Conservation (phyloP, 768 basidiomycete genomes). For the Paxillus involutus region DNA sequence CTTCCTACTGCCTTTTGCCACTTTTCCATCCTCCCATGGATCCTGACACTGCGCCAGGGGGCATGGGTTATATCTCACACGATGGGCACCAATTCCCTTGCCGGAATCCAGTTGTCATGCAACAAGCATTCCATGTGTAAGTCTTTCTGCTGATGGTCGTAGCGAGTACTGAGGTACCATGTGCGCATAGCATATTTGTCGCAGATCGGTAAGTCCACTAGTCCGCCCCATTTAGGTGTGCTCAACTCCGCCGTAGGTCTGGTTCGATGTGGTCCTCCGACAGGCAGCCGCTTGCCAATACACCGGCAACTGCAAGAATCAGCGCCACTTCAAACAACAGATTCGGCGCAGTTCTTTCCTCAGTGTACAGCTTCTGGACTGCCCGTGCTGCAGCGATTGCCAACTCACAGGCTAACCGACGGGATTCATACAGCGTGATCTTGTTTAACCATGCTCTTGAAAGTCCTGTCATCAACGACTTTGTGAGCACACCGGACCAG, state of each 20-base stretch:
- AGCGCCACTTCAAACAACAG: constrained; percentile 41
- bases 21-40: constrained; percentile 47
- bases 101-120: constrained; percentile 50
- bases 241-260: constrained; percentile 37
- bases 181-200: constrained; percentile 45
- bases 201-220: constrained; percentile 41
- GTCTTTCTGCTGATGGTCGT: constrained; percentile 27
- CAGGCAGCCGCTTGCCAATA: constrained; percentile 42
- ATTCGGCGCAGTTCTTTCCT: constrained; percentile 58
- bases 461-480: constrained; percentile 43
- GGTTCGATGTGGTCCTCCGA: constrained; percentile 48
- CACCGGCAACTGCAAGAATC: constrained; percentile 43
- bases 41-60: constrained; percentile 25
- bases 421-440: constrained; percentile 58
- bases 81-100: constrained; percentile 59
- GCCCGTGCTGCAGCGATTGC: constrained; percentile 43
- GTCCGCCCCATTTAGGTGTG: neutral
- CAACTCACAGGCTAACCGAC: constrained; percentile 29
- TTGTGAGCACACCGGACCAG: constrained; percentile 42
- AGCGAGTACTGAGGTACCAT: neutral
- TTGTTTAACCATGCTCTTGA: constrained; percentile 37
- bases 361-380: constrained; percentile 55
- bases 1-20: constrained; percentile 55
- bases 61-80: constrained; percentile 49
- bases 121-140: constrained; percentile 61